Percentiles rank a stretch among this genome's conserved stretches.
phyloP scores from a whole-genome alignment of 371 early-diverging fungal species.

The Mortierella sp. region DNA sequence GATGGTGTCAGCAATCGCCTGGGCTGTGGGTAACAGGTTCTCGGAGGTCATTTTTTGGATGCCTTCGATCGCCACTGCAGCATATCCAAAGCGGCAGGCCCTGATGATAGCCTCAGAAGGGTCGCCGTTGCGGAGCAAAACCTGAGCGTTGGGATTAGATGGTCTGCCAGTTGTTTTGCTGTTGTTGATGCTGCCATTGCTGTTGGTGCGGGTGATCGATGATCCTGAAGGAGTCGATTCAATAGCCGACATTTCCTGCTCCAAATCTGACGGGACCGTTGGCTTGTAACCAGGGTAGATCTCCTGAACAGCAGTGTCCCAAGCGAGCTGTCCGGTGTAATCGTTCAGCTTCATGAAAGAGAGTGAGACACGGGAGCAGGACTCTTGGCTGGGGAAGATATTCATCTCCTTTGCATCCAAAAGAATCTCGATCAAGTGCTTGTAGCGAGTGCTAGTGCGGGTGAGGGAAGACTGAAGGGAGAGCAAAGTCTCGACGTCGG shows the following conservation, averaged over 20 bases:
- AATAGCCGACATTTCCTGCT: not conserved
- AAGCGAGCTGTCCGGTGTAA: conserved; percentile 46
- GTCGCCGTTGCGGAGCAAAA: conserved; percentile 34
- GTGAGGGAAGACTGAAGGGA: conserved; percentile 39
- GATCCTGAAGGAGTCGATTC: not conserved
- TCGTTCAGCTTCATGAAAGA: conserved; percentile 36
- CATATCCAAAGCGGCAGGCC: conserved; percentile 49
- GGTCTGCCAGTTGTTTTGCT: not conserved
- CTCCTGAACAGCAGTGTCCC: conserved; percentile 55
- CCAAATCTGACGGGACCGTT: conserved; percentile 11
- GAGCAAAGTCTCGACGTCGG: conserved; percentile 42
- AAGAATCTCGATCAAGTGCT: conserved; percentile 47
- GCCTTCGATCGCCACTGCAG: conserved; percentile 43
- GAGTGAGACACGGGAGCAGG: conserved; percentile 40
- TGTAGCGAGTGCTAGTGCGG: conserved; percentile 29
- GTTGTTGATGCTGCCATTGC: conserved; percentile 6
- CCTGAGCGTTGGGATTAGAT: conserved; percentile 21
- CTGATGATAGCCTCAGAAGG: conserved; percentile 46
- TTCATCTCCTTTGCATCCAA: conserved; percentile 53
- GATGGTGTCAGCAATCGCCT: conserved; percentile 53
- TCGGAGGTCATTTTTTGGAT: conserved; percentile 41
- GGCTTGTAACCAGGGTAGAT: conserved; percentile 52
- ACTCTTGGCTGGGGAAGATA: conserved; percentile 32
- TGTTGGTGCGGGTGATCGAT: not conserved
- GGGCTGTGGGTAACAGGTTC: conserved; percentile 42